Conservation (phyloP, 2,329 filamentous ascomycete species). For the Calonectria montana region DNA sequence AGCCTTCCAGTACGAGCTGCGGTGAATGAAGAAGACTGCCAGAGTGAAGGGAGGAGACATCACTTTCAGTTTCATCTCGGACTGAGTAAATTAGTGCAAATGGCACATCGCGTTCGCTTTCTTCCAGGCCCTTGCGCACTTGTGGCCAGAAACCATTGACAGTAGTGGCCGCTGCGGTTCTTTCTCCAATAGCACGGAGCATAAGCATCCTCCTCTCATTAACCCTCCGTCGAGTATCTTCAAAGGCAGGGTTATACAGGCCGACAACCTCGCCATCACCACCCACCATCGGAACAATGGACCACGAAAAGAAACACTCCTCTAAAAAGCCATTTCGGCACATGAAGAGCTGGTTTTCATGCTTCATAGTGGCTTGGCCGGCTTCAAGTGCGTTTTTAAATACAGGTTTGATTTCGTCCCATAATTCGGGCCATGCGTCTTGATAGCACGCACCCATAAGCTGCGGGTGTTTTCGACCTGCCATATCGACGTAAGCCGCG, state of each 20-base stretch:
- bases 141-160: conserved; percentile 80
- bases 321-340: conserved; percentile 76
- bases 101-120: conserved; percentile 80
- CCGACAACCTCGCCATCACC: conserved; percentile 79
- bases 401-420: conserved; percentile 75
- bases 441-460: conserved; percentile 80
- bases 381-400: conserved; percentile 75
- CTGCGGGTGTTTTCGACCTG: conserved; percentile 79
- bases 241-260: conserved; percentile 83
- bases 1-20: conserved; percentile 76
- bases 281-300: conserved; percentile 81
- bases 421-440: conserved; percentile 80
- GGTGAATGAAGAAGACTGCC: conserved; percentile 71
- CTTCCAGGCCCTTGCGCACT: conserved; percentile 75
- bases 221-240: conserved; percentile 82
- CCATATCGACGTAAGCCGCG: conserved; percentile 76
- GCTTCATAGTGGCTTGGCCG: conserved; percentile 85
- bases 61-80: conserved; percentile 76
- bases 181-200: conserved; percentile 80
- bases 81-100: conserved; percentile 84
- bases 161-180: conserved; percentile 77
- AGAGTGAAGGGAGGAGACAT: conserved; percentile 78
- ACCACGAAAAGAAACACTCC: conserved; percentile 87
- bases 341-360: conserved; percentile 83
- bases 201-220: conserved; percentile 85